phyloP scores from a whole-genome alignment of 169 alveolate genomes.

The Eimeria sp. region DNA sequence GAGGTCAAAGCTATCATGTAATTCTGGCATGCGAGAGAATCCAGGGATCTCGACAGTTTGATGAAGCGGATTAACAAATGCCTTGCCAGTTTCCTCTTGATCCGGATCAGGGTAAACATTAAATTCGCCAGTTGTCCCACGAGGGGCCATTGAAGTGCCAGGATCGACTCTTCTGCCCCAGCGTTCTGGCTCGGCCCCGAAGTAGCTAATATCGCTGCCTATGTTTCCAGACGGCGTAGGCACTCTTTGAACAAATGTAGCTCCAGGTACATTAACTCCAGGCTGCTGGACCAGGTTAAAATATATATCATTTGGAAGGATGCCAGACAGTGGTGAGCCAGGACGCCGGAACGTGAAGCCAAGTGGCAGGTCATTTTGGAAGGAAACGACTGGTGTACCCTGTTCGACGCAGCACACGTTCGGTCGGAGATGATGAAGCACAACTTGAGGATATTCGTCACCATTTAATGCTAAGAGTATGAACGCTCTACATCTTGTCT shows the following conservation, averaged over 20 bases:
- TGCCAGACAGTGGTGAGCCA: constrained; percentile 27
- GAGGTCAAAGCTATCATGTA: background rate
- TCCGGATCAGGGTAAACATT: constrained; percentile 59
- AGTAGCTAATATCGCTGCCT: background rate
- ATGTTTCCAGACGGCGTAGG: constrained; percentile 22
- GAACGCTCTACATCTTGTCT: background rate
- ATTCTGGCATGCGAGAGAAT: constrained; percentile 27
- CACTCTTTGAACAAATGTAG: constrained; percentile 41
- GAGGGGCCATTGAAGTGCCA: constrained; percentile 1
- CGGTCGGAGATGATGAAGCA: background rate
- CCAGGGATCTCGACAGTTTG: constrained; percentile 47
- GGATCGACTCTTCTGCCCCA: constrained; percentile 60
- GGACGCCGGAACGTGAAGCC: constrained; percentile 62
- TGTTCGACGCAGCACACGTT: constrained; percentile 3
- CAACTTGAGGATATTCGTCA: background rate
- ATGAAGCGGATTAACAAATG: constrained; percentile 16
- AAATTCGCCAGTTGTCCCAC: constrained; percentile 48
- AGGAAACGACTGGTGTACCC: constrained; percentile 63
- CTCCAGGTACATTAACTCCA: constrained; percentile 61
- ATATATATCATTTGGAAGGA: constrained; percentile 32
- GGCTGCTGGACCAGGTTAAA: constrained; percentile 64
- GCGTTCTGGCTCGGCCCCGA: constrained; percentile 31
- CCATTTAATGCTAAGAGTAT: background rate
- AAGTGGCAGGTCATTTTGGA: constrained; percentile 32
- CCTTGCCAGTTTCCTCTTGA: constrained; percentile 51